These are phyloP conservation scores for Ogataea degrootiae DNA, from an alignment of 805 yeast species.

Conservation along the genomic window DNA sequence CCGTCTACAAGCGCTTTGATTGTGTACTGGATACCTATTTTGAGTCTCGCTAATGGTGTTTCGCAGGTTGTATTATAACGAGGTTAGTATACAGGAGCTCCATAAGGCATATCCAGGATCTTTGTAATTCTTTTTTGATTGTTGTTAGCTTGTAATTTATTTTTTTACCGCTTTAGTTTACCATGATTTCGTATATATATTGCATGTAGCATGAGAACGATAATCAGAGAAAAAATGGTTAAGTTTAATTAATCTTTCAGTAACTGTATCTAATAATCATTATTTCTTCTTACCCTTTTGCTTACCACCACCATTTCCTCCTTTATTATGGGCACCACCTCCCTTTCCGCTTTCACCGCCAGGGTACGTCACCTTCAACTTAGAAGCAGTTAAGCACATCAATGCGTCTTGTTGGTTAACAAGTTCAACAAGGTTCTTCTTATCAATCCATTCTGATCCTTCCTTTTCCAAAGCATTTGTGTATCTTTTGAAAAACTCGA, in stretches of 20 bases:
- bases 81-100: background rate
- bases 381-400: slow-evolving; percentile 64
- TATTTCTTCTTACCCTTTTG: slow-evolving; percentile 23
- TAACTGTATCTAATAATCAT: background rate
- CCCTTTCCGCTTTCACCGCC: slow-evolving; percentile 32
- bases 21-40: background rate
- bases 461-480: slow-evolving; percentile 24
- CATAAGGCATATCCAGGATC: background rate
- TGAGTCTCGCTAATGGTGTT: background rate
- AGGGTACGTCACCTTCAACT: slow-evolving; percentile 60
- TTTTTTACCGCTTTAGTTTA: background rate
- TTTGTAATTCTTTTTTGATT: background rate
- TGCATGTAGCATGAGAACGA: background rate
- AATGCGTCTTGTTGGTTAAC: slow-evolving; percentile 64
- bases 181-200: background rate
- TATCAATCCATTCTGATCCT: slow-evolving; percentile 64
- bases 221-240: background rate
- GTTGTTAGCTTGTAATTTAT: background rate
- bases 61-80: background rate
- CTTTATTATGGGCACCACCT: background rate
- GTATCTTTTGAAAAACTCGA: slow-evolving; percentile 48
- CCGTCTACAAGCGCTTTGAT: slow-evolving; percentile 35
- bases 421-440: slow-evolving; percentile 49
- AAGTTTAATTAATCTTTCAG: too few relatives aligned
- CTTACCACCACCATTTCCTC: slow-evolving; percentile 5